Evolutionary conservation across 2,329 filamentous ascomycete genomes (phyloP).

Genomic region (Triangularia verruculosa): DNA sequence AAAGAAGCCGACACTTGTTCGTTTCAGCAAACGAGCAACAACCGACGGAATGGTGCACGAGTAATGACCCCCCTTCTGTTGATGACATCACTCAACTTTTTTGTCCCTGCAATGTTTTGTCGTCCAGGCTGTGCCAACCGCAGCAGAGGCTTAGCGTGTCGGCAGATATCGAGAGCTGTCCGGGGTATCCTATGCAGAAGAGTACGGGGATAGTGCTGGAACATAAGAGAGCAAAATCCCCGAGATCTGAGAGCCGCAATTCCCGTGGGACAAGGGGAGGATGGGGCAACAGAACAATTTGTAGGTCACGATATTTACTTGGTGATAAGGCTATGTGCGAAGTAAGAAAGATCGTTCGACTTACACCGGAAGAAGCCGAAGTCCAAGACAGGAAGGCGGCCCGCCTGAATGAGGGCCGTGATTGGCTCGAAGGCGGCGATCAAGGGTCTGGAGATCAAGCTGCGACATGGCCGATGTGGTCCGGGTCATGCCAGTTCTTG

Average conservation of each 20-base stretch:
- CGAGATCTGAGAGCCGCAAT: neutral
- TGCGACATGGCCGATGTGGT: neutral
- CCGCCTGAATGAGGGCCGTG: slow-evolving; percentile 7
- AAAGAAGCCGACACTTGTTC: neutral
- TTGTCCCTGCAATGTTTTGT: neutral
- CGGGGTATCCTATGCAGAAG: neutral
- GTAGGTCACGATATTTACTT: neutral
- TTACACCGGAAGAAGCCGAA: neutral
- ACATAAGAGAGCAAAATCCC: neutral
- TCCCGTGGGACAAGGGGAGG: neutral
- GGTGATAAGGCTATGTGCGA: neutral
- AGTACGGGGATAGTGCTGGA: neutral
- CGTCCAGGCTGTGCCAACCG: slow-evolving; percentile 1
- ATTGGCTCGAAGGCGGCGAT: slow-evolving; percentile 20
- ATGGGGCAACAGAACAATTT: neutral
- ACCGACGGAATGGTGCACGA: neutral
- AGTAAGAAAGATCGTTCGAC: neutral
- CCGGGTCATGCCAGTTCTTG: slow-evolving; percentile 1
- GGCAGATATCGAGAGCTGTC: neutral
- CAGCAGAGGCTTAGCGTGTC: neutral
- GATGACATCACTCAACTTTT: neutral
- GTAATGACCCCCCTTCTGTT: slow-evolving; percentile 1
- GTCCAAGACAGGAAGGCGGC: slow-evolving; percentile 19
- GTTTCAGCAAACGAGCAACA: slow-evolving; percentile 8
- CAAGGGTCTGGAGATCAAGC: slow-evolving; percentile 9